A percentile compares a stretch with the other conserved stretches of the same genome.
These are phyloP conservation scores for Mycena vitilis DNA, from an alignment of 768 basidiomycete genomes.

Conservation along the genomic window DNA sequence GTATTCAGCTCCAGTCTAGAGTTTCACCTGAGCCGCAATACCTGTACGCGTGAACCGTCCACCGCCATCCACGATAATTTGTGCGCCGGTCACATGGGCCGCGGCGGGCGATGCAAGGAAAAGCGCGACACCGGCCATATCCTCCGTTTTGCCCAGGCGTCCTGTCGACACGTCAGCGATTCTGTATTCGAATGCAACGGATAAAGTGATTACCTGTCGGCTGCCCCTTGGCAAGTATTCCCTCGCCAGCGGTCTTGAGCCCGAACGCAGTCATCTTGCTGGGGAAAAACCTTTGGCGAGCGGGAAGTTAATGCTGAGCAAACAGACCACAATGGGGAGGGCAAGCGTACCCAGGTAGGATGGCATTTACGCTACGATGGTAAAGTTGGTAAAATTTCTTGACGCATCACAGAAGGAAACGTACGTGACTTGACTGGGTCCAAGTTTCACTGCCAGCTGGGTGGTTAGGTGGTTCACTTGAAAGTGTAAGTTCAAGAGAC, in stretches of 20 bases:
- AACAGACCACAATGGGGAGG: not conserved
- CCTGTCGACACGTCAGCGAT: slow-evolving; percentile 61
- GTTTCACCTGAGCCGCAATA: slow-evolving; percentile 34
- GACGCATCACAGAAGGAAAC: not conserved
- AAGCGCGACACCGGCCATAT: slow-evolving; percentile 71
- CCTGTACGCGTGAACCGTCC: slow-evolving; percentile 25
- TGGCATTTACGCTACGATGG: slow-evolving; percentile 32
- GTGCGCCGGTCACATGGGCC: slow-evolving; percentile 72
- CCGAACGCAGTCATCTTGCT: slow-evolving; percentile 51
- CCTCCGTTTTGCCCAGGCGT: slow-evolving; percentile 71
- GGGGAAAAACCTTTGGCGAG: slow-evolving; percentile 44
- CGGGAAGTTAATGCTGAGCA: not conserved
- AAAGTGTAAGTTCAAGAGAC: not conserved
- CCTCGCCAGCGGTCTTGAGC: slow-evolving; percentile 30
- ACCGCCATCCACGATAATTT: slow-evolving; percentile 73
- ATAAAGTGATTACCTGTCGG: slow-evolving; percentile 19
- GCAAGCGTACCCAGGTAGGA: slow-evolving; percentile 28
- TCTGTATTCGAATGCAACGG: slow-evolving; percentile 5
- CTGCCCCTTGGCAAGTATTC: slow-evolving; percentile 28
- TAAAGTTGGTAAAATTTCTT: not conserved
- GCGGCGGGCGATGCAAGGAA: slow-evolving; percentile 72
- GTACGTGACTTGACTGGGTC: slow-evolving; percentile 36
- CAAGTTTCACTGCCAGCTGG: slow-evolving; percentile 34
- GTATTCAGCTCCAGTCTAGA: slow-evolving; percentile 4
- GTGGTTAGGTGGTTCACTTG: slow-evolving; percentile 35